A percentile compares a stretch with the other conserved stretches of the same genome.
Evolutionary conservation across 495 filamentous ascomycete species (phyloP).

Genomic region (Neurospora cerealis): DNA sequence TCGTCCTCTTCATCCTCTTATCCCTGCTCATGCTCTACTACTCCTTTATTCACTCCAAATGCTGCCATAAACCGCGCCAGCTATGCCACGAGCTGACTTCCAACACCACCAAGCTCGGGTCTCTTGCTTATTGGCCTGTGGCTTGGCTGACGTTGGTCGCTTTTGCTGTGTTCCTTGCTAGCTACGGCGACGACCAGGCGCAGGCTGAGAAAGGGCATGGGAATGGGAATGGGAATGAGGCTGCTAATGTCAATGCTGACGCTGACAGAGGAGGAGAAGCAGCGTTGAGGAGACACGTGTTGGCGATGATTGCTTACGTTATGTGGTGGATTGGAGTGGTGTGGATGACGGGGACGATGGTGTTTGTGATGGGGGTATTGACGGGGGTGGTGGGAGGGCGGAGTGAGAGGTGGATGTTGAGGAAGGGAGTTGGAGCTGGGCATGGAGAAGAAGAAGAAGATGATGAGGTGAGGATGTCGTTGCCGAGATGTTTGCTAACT

Average conservation of each 20-base stretch:
- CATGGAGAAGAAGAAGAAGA: not conserved
- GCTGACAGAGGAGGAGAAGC: not conserved
- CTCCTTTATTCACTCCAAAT: not conserved
- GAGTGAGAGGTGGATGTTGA: not conserved
- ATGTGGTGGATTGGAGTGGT: conserved; percentile 7
- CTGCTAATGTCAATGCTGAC: not conserved
- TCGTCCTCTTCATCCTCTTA: conserved; percentile 2
- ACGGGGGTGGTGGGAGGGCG: not conserved
- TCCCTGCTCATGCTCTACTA: conserved; percentile 1
- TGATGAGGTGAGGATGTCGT: conserved; percentile 4
- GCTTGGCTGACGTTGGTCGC: conserved; percentile 2
- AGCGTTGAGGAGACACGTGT: not conserved
- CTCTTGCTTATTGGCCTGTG: conserved; percentile 1
- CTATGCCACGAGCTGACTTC: not conserved
- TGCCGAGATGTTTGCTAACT: not conserved
- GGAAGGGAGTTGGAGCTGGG: not conserved
- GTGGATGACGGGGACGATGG: not conserved
- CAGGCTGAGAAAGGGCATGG: not conserved
- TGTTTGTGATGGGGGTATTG: conserved; percentile 1
- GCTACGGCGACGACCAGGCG: not conserved
- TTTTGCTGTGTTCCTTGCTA: not conserved
- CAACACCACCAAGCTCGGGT: not conserved
- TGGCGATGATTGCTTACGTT: not conserved
- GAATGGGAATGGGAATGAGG: too few species aligned
- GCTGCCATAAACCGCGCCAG: not conserved